Percentiles rank a stretch among this genome's conserved stretches.
Evolutionary conservation across 208 protist genomes (phyloP).

Genomic region (Endotrypanum monterogeii): DNA sequence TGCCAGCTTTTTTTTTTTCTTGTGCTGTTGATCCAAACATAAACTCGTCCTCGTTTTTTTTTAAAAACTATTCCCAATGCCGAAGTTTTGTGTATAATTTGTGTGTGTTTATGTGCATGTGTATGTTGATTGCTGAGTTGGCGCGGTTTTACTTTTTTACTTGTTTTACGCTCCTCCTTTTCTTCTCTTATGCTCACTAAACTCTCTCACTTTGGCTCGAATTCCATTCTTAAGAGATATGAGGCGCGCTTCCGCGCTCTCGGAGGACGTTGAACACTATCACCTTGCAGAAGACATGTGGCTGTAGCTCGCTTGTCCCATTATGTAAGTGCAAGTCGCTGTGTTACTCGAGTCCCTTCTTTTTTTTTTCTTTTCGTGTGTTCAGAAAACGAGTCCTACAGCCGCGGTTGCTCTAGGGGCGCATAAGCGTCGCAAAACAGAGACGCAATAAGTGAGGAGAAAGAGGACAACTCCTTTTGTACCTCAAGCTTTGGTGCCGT

Average conservation of each 20-base stretch:
- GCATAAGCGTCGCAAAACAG: neutral
- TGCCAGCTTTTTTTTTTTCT: neutral
- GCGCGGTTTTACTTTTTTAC: neutral
- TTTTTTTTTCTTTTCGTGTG: neutral
- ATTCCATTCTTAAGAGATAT: neutral
- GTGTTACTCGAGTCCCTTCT: neutral
- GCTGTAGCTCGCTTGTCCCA: neutral
- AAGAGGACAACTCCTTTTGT: neutral
- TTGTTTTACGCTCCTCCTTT: neutral
- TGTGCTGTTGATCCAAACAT: neutral
- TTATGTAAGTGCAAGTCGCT: neutral
- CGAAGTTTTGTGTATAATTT: conserved; percentile 5
- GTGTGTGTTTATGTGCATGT: neutral
- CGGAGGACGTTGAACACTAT: neutral
- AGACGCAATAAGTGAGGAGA: neutral
- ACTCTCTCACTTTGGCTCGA: neutral
- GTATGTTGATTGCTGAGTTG: neutral
- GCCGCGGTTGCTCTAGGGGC: neutral
- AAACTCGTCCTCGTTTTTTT: neutral
- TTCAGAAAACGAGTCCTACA: neutral
- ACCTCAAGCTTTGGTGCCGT: neutral
- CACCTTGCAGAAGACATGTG: neutral
- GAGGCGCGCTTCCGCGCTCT: neutral
- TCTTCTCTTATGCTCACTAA: no score
- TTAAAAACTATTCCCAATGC: neutral